Evolutionary conservation across 1,284 basidiomycete species (phyloP).

Genomic region (Naganishia sp.): DNA sequence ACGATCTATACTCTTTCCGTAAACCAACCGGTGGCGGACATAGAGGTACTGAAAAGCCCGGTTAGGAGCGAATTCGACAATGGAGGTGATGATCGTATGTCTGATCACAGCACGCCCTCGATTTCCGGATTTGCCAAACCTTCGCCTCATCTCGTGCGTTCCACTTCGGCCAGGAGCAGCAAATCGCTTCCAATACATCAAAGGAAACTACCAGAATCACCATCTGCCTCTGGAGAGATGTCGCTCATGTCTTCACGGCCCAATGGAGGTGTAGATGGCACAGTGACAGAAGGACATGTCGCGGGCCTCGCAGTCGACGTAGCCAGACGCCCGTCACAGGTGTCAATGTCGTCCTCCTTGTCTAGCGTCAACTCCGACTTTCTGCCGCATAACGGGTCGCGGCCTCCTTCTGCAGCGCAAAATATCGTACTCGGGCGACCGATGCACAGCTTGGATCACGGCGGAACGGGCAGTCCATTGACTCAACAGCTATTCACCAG

Average conservation of each 20-base stretch:
- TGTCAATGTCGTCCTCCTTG: constrained; percentile 9
- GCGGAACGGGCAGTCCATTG: constrained; percentile 2
- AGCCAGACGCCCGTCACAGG: neutral
- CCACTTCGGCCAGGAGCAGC: constrained; percentile 11
- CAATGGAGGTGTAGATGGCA: too few species aligned
- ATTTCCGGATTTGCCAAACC: neutral
- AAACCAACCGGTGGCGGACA: neutral
- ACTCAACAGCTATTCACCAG: constrained; percentile 20
- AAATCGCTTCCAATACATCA: neutral
- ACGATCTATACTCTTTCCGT: constrained; percentile 1
- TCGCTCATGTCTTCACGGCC: neutral
- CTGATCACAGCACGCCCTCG: neutral
- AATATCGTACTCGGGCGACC: constrained; percentile 4
- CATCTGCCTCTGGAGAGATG: neutral
- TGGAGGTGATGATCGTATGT: neutral
- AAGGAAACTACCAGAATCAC: neutral
- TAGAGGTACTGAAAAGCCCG: constrained; percentile 15
- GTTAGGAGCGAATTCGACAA: neutral
- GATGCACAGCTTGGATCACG: constrained; percentile 1
- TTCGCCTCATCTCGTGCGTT: constrained; percentile 5
- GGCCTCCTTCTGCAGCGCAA: neutral
- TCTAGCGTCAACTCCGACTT: constrained; percentile 11
- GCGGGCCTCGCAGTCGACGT: too few species aligned
- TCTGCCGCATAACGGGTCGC: neutral
- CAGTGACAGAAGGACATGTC: too few species aligned